phyloP scores from a whole-genome alignment of 208 protist species.

The Histomonas meleagridis region DNA sequence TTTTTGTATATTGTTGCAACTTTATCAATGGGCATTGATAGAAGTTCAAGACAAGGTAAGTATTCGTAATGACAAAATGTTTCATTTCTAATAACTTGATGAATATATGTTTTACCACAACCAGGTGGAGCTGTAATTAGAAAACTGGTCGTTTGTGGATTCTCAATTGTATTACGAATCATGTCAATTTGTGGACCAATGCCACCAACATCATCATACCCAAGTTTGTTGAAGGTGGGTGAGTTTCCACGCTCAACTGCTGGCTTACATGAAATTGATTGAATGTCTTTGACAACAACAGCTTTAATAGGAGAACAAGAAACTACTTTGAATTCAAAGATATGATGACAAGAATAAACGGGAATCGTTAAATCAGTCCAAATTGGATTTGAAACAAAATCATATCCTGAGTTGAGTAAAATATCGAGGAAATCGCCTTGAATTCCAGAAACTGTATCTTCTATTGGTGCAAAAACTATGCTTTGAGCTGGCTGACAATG shows the following conservation, averaged over 20 bases:
- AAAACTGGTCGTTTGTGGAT: background rate
- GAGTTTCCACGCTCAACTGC: background rate
- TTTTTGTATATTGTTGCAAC: background rate
- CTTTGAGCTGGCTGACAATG: background rate
- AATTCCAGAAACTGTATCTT: background rate
- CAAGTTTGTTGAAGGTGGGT: background rate
- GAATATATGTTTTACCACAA: background rate
- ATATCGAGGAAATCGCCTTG: background rate
- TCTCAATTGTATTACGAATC: background rate
- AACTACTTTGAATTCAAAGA: conserved; percentile 9
- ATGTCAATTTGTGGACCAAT: background rate
- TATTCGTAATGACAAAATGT: background rate
- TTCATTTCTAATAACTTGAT: background rate
- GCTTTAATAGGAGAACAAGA: background rate
- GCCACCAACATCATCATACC: conserved; percentile 10
- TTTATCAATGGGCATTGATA: background rate
- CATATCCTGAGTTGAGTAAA: background rate
- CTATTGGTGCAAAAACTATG: background rate
- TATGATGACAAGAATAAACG: background rate
- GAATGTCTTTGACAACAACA: background rate
- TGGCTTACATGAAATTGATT: background rate
- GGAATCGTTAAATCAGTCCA: background rate
- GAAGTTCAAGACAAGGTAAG: background rate
- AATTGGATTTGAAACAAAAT: background rate
- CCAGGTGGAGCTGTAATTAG: conserved; percentile 6